Evolutionary conservation across 768 basidiomycete species (phyloP), one percentile per base, ranked within the genome.

Genomic region (Auriscalpium orientale): DNA sequence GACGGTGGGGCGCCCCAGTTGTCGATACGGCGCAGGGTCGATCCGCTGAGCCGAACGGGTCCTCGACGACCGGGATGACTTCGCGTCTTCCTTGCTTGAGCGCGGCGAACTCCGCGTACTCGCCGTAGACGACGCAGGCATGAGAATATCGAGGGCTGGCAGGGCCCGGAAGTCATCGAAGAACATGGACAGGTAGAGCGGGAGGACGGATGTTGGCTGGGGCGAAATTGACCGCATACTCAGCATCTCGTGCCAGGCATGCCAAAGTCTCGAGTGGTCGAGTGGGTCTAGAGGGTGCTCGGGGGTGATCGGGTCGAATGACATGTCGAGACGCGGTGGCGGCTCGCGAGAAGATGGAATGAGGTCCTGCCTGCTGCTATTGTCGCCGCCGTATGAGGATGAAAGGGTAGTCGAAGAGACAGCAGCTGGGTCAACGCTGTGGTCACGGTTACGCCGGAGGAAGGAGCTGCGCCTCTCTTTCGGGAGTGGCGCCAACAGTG

Each of bases 181-280:
- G 46, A 60, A 55, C 28, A 59, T 56, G 2, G 59, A 57, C 20
- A 62, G 53, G 40, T 62, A 62, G 49, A 62, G 52, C 12, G 61
- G 56, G 12, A 60, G 43, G 13, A 62, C 59, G 12, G 59, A 60
- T 1, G 59, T 60, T 18, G 54, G 51, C 16, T 51, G 56, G 10
- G 56, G 43, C 40, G 59, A 54, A 46, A 62, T 62, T 49, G 49
- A 57, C 18, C 59, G 56, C 12, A 49, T 50, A 15, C 51, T 36
- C 11, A 62, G 56, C 61, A 62, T 62, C 48, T 62, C 61, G 13
- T 51, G 45, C 61, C 61, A 62, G 8, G 59, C 56, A 46, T 53
- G 50, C n/a, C 36, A 36, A 38, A 62, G 46, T 40, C 46, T 60
- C 12, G 61, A 62, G 35, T 62, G 61, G 40, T 62, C 54, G 28